A percentile compares a stretch with the other conserved stretches of the same genome.
phyloP scores from a whole-genome alignment of 345 rosid species.

The Toxicodendron radicans region DNA sequence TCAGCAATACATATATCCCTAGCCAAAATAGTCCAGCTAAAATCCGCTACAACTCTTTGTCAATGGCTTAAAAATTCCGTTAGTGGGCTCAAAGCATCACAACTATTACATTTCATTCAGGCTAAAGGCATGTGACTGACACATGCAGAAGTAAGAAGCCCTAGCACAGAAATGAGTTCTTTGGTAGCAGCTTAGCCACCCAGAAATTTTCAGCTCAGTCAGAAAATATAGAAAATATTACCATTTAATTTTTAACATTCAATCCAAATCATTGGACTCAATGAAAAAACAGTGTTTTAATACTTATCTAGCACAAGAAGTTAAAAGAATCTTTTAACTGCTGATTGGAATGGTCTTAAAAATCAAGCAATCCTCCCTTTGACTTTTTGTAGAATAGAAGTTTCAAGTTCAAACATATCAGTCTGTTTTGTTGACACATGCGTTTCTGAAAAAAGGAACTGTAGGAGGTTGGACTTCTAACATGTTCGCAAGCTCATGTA shows the following conservation, averaged over 20 bases:
- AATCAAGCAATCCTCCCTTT: not conserved
- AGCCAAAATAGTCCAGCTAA: not conserved
- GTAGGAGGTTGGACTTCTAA: slow-evolving; percentile 1
- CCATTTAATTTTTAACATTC: not conserved
- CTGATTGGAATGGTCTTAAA: not conserved
- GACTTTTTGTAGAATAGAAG: slow-evolving; percentile 4
- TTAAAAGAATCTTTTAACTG: not conserved
- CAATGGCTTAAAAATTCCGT: not conserved
- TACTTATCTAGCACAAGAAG: too few species aligned
- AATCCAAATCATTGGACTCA: not conserved
- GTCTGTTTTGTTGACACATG: not conserved
- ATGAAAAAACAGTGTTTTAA: too few species aligned
- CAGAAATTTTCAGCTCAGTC: not conserved
- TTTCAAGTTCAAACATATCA: not conserved
- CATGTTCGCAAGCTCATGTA: not conserved
- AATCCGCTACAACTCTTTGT: not conserved
- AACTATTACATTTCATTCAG: not conserved
- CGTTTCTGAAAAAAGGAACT: not conserved
- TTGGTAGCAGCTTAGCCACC: not conserved
- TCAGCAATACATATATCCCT: not conserved
- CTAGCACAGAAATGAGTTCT: not conserved
- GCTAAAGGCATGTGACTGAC: not conserved
- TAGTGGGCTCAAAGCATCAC: not conserved
- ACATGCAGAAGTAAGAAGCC: not conserved
- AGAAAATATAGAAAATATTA: not conserved